Percentiles rank a stretch among this genome's conserved stretches.
phyloP scores from a whole-genome alignment of 495 filamentous ascomycete genomes.

The Neurospora sublineolata region DNA sequence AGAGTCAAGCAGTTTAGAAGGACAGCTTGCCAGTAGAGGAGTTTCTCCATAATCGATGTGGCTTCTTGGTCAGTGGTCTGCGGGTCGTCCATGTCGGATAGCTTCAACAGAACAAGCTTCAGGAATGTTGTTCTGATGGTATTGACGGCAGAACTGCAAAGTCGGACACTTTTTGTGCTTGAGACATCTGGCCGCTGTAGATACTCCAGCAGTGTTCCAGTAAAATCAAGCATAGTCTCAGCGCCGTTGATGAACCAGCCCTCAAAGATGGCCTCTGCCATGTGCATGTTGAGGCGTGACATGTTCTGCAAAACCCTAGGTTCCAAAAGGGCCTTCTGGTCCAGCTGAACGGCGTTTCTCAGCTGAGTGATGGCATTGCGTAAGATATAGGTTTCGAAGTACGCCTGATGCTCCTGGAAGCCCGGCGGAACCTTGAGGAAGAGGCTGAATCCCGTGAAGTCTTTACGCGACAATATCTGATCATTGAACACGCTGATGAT shows the following conservation, averaged over 20 bases:
- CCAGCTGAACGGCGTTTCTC: conserved; percentile 53
- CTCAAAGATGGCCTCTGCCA: conserved; percentile 84
- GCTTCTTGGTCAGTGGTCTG: conserved; percentile 45
- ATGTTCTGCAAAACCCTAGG: conserved; percentile 78
- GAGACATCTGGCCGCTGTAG: conserved; percentile 77
- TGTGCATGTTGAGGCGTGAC: conserved; percentile 62
- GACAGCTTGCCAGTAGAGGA: conserved; percentile 92
- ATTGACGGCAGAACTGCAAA: conserved; percentile 69
- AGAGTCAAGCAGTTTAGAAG: conserved; percentile 63
- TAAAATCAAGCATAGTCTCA: conserved; percentile 70
- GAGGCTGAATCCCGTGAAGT: conserved; percentile 80
- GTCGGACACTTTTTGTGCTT: conserved; percentile 67
- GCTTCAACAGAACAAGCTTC: conserved; percentile 60
- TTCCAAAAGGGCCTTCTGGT: conserved; percentile 64
- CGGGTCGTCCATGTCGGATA: conserved; percentile 70
- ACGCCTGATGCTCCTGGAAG: conserved; percentile 85
- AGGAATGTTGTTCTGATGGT: conserved; percentile 67
- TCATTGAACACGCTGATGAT: conserved; percentile 69
- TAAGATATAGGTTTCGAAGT: conserved; percentile 85
- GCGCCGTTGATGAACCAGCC: conserved; percentile 90
- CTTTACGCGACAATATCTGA: conserved; percentile 70
- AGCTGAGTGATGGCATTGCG: conserved; percentile 62
- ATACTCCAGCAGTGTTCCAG: conserved; percentile 76
- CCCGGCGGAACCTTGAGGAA: conserved; percentile 85
- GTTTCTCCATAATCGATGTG: conserved; percentile 60